Conservation (phyloP, 352 stramenopile species). For the Pythium scleroteichum region DNA sequence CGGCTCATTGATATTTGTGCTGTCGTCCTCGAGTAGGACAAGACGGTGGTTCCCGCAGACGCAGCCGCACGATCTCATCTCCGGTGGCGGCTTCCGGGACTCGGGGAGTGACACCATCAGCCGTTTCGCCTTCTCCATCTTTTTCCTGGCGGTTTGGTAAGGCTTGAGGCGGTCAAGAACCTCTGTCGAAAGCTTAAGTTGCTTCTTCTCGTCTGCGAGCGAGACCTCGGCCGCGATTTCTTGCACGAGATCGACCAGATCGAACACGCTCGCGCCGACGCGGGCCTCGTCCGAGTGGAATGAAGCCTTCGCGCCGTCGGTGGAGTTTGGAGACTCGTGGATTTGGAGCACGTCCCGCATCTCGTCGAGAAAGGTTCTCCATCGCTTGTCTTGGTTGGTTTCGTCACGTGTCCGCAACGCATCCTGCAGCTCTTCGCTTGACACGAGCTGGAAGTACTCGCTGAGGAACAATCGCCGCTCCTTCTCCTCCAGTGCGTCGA, state of each 20-base stretch:
- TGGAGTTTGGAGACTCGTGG: constrained; percentile 3
- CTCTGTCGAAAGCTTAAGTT: constrained; percentile 24
- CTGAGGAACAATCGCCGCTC: constrained; percentile 48
- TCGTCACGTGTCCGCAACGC: constrained; percentile 52
- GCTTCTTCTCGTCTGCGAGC: constrained; percentile 34
- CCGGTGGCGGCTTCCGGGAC: not conserved
- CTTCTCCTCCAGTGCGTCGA: constrained; percentile 45
- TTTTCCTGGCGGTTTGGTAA: constrained; percentile 49
- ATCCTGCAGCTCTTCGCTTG: constrained; percentile 50
- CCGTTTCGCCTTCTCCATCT: constrained; percentile 45
- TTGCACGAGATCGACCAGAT: constrained; percentile 56
- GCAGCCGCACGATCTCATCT: constrained; percentile 36
- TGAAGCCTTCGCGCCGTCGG: not conserved
- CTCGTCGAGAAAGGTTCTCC: constrained; percentile 50
- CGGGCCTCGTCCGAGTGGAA: constrained; percentile 66
- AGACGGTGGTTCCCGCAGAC: constrained; percentile 49
- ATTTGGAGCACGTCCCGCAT: constrained; percentile 41
- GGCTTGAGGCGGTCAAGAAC: constrained; percentile 31
- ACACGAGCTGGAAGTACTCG: constrained; percentile 64
- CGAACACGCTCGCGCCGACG: constrained; percentile 48
- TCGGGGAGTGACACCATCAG: constrained; percentile 33
- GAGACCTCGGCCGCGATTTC: constrained; percentile 54
- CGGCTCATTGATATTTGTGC: not conserved
- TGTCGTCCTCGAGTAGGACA: constrained; percentile 14
- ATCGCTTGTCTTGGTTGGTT: constrained; percentile 57